Conservation (phyloP, 306 rosid species). For the Trichosanthes cucumerina region DNA sequence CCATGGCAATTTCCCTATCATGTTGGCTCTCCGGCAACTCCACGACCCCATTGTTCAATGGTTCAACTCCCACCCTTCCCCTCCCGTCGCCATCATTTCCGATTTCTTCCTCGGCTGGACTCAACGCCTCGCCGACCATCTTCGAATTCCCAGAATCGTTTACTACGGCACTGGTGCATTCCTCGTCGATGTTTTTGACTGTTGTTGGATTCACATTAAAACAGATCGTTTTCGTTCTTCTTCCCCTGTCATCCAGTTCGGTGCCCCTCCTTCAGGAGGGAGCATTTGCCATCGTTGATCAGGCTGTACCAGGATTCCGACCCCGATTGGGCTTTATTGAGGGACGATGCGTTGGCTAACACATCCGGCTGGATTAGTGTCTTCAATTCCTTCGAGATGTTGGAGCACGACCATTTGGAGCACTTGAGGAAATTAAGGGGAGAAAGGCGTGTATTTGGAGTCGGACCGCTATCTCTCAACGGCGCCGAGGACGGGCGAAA, state of each 20-base stretch:
- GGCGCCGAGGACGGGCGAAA: not conserved
- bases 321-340: constrained; percentile 33
- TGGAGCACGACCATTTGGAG: constrained; percentile 32
- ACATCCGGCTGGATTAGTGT: constrained; percentile 31
- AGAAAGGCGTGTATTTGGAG: constrained; percentile 17
- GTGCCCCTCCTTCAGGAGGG: constrained; percentile 28
- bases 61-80: constrained; percentile 39
- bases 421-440: constrained; percentile 11
- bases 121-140: constrained; percentile 17
- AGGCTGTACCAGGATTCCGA: constrained; percentile 24
- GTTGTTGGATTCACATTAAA: constrained; percentile 13
- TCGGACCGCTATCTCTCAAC: constrained; percentile 36
- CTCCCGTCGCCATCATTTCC: constrained; percentile 39
- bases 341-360: constrained; percentile 19
- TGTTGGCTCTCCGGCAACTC: constrained; percentile 23
- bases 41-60: constrained; percentile 25
- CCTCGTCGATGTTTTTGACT: not conserved
- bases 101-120: constrained; percentile 53
- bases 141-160: constrained; percentile 25
- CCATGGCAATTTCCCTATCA: constrained; percentile 35
- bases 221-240: not conserved
- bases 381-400: constrained; percentile 22
- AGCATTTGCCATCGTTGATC: constrained; percentile 35
- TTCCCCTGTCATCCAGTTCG: constrained; percentile 10
- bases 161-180: constrained; percentile 16